A percentile compares a stretch with the other conserved stretches of the same genome.
phyloP scores from a whole-genome alignment of 345 rosid genomes.

The Salix caprea region DNA sequence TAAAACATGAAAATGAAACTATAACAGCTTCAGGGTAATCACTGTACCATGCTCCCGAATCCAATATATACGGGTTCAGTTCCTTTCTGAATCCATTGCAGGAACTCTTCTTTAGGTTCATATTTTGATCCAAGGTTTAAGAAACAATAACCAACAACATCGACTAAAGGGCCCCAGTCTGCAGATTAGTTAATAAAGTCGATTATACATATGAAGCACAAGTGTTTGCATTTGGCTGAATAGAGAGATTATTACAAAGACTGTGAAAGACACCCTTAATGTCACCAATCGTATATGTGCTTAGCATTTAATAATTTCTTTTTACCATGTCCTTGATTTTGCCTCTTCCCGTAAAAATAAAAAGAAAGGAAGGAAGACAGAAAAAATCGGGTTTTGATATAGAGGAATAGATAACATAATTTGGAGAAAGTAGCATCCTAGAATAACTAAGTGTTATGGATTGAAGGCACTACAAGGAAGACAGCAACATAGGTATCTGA shows the following conservation, averaged over 20 bases:
- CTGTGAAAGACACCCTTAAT: conserved; percentile 1
- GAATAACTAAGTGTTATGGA: neutral
- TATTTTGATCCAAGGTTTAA: conserved; percentile 79
- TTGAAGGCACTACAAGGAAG: neutral
- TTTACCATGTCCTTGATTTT: neutral
- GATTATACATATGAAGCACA: conserved; percentile 2
- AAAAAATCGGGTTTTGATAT: neutral
- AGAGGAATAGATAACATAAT: neutral
- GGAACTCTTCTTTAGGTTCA: conserved; percentile 64
- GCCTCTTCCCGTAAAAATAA: neutral
- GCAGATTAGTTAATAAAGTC: conserved; percentile 30
- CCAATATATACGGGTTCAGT: conserved; percentile 81
- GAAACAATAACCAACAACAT: conserved; percentile 96
- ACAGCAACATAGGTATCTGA: neutral
- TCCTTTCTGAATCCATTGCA: conserved; percentile 72
- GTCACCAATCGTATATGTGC: neutral
- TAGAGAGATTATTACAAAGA: neutral
- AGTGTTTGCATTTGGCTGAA: conserved; percentile 1
- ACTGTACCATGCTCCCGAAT: conserved; percentile 96
- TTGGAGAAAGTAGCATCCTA: neutral
- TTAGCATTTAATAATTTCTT: neutral
- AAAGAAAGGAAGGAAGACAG: neutral
- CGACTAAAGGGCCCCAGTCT: conserved; percentile 94
- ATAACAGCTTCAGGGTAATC: neutral
- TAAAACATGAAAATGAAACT: neutral